Evolutionary conservation across 352 stramenopile species (phyloP).

Genomic region (Phytopythium montanum): DNA sequence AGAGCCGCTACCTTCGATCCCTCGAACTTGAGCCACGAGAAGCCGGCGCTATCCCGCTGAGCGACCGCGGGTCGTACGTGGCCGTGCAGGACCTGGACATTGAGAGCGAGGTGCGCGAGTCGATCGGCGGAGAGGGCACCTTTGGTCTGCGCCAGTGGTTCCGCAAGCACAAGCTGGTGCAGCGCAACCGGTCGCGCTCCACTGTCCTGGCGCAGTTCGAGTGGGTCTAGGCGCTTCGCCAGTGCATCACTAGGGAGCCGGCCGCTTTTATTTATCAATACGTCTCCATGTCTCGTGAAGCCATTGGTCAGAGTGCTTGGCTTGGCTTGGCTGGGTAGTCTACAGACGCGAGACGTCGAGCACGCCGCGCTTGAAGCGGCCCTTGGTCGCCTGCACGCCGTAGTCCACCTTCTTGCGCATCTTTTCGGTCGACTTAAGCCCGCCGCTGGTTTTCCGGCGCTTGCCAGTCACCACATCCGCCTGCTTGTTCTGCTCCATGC

Average conservation of each 20-base stretch:
- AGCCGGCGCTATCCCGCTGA: slow-evolving; percentile 54
- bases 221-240: slow-evolving; percentile 83
- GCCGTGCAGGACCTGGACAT: slow-evolving; percentile 64
- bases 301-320: too few species aligned
- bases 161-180: slow-evolving; percentile 79
- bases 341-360: slow-evolving; percentile 58
- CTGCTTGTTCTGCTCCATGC: slow-evolving; percentile 45
- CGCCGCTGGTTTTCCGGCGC: slow-evolving; percentile 30
- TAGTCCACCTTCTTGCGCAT: slow-evolving; percentile 74
- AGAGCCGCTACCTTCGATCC: slow-evolving; percentile 73
- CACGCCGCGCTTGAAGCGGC: slow-evolving; percentile 70
- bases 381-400: slow-evolving; percentile 71
- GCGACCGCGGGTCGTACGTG: slow-evolving; percentile 45
- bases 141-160: slow-evolving; percentile 83
- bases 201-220: slow-evolving; percentile 49
- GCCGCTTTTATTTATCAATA: slow-evolving; percentile 5
- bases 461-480: slow-evolving; percentile 72
- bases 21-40: slow-evolving; percentile 73
- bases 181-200: slow-evolving; percentile 69
- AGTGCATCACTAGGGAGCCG: neutral
- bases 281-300: slow-evolving; percentile 1
- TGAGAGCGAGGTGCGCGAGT: slow-evolving; percentile 74
- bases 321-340: slow-evolving; percentile 12
- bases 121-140: slow-evolving; percentile 66
- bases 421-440: slow-evolving; percentile 13